phyloP scores from a whole-genome alignment of 139 green algal species.

The Parachlorella kessleri region DNA sequence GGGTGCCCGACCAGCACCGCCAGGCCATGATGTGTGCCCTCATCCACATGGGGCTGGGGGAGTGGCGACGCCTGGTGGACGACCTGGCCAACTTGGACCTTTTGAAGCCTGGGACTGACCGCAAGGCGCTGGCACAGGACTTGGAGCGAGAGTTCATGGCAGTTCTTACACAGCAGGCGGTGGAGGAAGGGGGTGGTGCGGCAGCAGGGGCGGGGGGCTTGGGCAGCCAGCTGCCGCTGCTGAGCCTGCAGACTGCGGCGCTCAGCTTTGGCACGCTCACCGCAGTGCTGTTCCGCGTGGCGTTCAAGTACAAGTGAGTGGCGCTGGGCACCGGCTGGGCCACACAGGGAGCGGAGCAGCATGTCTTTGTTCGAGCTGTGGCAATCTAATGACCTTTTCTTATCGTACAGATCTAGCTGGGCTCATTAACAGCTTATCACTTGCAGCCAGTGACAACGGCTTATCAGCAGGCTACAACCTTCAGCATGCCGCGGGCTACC shows the following conservation, averaged over 20 bases:
- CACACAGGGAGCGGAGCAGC: not conserved
- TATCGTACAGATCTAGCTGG: too few species aligned
- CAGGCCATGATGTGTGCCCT: constrained; percentile 95
- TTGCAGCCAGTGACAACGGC: too few species aligned
- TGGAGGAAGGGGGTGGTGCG: not conserved
- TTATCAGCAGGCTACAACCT: too few species aligned
- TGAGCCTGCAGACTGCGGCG: constrained; percentile 31
- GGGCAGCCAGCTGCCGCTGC: constrained; percentile 31
- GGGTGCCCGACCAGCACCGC: constrained; percentile 40
- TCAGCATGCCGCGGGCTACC: too few species aligned
- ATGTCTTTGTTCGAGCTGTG: not conserved
- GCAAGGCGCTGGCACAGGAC: constrained; percentile 76
- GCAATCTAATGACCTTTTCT: too few species aligned
- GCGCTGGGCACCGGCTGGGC: not conserved
- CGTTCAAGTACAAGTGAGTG: constrained; percentile 77
- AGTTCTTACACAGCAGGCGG: constrained; percentile 19
- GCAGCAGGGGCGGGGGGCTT: not conserved
- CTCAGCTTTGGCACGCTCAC: constrained; percentile 98
- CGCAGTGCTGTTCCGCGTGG: constrained; percentile 92
- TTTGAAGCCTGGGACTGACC: constrained; percentile 84
- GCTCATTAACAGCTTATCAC: too few species aligned
- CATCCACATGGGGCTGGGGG: constrained; percentile 94
- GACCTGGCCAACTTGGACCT: constrained; percentile 68
- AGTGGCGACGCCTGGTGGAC: constrained; percentile 79
- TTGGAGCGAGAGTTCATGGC: constrained; percentile 35